Base-by-base conservation (phyloP, 2,329 filamentous ascomycete species). In the Cryphonectria nitschkei region DNA sequence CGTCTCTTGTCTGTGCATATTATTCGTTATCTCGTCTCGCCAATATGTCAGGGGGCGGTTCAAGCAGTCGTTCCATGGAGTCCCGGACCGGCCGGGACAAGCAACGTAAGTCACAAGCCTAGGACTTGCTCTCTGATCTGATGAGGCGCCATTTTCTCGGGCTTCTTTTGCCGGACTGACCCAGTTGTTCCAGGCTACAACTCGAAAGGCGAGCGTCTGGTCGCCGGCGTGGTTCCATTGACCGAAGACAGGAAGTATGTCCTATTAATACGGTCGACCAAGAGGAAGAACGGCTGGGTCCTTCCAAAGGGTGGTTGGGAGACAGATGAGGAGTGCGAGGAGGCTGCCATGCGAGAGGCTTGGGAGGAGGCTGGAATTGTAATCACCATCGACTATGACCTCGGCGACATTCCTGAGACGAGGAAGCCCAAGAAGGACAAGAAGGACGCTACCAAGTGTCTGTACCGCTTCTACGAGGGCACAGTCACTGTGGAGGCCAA, bases 271-370 rank as follows among this genome's bases (percentile, higher is more conserved):
- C 94, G 98, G 84, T 97, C 94, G 68, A 95, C 93, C 67, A 89
- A 93, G 74, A 91, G 94, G 77, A 93, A 93, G 80, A 65, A 67
- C 19, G 93, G 93, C 77, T 99, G 96, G 96, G 96, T 99, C 60
- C 87, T 99, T 71, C 96, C 96, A 72, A 99, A 99, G 81, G 96
- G 96, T 79, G 96, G 96, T 72, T 99, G 96, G 95, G 96, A 99
- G 82, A 92, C 90, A 46, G 96, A 99, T 81, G 96, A 99, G 83
- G 89, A 91, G 73, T 96, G 93, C 74, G 89, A 92, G 73, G 89
- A 95, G 80, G 93, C 96, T 70, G 96, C 96, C 69, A 82, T 92
- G 85, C 85, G 96, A 75, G 96, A 99, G 82, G 96, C 96, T 73
- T 98, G 96, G 96, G 96, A 98, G 84, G 96, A 98, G 84, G 96